Evolutionary conservation across 768 basidiomycete species (phyloP).

Genomic region (Cystofilobasidium ferigula): DNA sequence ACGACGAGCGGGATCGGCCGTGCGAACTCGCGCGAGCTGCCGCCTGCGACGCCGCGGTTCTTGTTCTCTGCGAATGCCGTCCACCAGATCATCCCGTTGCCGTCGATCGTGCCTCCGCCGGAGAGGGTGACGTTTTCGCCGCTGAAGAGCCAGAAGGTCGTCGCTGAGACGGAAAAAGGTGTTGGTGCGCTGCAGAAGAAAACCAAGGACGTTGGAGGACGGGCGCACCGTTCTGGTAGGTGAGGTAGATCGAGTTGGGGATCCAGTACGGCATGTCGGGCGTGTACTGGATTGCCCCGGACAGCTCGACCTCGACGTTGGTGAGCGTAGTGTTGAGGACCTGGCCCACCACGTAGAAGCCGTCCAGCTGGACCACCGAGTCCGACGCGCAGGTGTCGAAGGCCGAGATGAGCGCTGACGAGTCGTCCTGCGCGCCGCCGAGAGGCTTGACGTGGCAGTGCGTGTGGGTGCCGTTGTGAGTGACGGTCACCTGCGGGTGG

Average conservation of each 20-base stretch:
- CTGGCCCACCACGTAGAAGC: conserved; percentile 37
- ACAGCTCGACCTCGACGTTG: conserved; percentile 41
- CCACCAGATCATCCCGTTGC: conserved; percentile 47
- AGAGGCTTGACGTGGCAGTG: conserved; percentile 1
- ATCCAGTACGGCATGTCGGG: conserved; percentile 44
- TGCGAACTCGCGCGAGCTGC: conserved; percentile 42
- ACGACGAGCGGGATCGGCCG: conserved; percentile 51
- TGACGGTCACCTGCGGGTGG: not conserved
- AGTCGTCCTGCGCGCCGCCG: conserved; percentile 7
- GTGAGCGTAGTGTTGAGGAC: conserved; percentile 40
- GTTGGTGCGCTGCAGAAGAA: not conserved
- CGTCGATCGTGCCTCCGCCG: conserved; percentile 57
- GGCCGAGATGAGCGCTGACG: not conserved
- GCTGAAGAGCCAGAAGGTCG: conserved; percentile 30
- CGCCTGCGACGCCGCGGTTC: conserved; percentile 41
- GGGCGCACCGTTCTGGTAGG: conserved; percentile 45
- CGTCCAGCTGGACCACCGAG: not conserved
- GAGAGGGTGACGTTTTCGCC: conserved; percentile 34
- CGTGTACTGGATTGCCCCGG: conserved; percentile 39
- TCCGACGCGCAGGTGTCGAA: not conserved
- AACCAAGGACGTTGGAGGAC: conserved; percentile 27
- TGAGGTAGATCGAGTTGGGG: conserved; percentile 40
- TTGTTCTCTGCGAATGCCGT: conserved; percentile 34
- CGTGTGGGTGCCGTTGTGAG: not conserved
- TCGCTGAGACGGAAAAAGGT: conserved; percentile 23